These are phyloP conservation scores for Theobroma grandiflorum DNA, from an alignment of 441 rosid genomes.

Conservation along the genomic window DNA sequence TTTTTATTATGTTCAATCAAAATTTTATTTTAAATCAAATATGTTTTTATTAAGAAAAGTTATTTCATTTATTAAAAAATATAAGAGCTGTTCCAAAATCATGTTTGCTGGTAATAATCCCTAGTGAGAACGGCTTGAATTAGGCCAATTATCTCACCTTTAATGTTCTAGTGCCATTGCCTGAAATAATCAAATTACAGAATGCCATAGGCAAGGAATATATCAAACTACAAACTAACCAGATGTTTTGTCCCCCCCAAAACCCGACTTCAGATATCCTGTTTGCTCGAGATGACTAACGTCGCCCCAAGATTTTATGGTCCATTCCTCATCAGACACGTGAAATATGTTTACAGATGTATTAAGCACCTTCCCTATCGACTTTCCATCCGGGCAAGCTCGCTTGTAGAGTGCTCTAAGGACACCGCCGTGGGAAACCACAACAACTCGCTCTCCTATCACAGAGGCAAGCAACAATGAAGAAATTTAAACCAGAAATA, in stretches of 20 bases:
- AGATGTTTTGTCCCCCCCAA: constrained; percentile 77
- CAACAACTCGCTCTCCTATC: constrained; percentile 78
- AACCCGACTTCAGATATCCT: constrained; percentile 66
- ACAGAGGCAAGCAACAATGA: constrained; percentile 9
- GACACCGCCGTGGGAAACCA: constrained; percentile 84
- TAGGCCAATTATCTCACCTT: not conserved
- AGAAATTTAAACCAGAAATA: not conserved
- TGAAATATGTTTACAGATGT: constrained; percentile 70
- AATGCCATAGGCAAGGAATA: not conserved
- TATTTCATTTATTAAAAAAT: not conserved
- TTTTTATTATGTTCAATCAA: no score
- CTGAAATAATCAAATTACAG: not conserved
- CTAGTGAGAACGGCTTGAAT: not conserved
- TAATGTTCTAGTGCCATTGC: not conserved
- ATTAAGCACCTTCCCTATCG: constrained; percentile 61
- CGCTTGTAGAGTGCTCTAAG: constrained; percentile 64
- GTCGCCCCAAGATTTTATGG: constrained; percentile 65
- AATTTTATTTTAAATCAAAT: no score
- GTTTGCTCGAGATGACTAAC: constrained; percentile 66
- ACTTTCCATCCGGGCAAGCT: constrained; percentile 59
- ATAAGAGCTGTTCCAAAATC: not conserved
- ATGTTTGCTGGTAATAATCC: not conserved
- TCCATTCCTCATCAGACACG: constrained; percentile 63
- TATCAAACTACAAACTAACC: constrained; percentile 45
- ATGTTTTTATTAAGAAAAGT: not conserved